Evolutionary conservation across 306 rosid species (phyloP).

Genomic region (Vigna nakashimae): DNA sequence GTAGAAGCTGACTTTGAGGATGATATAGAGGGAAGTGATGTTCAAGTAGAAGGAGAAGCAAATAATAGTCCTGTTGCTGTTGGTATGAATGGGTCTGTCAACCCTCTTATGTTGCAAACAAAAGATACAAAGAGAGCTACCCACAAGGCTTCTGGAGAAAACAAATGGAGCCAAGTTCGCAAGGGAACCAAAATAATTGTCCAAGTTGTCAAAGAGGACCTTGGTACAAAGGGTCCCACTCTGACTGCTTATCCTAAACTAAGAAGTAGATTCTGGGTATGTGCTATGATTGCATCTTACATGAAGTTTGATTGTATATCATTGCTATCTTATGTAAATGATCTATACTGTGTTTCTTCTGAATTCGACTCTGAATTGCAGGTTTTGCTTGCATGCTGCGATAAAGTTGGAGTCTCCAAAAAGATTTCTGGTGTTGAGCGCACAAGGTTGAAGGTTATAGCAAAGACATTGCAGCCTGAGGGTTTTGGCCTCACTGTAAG

Average conservation of each 20-base stretch:
- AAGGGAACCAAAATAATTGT: conserved; percentile 92
- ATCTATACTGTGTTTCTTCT: conserved; percentile 34
- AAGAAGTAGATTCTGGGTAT: conserved; percentile 98
- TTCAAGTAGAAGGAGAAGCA: conserved; percentile 59
- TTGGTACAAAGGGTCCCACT: conserved; percentile 91
- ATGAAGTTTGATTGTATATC: conserved; percentile 25
- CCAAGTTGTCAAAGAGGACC: conserved; percentile 96
- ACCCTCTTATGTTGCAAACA: conserved; percentile 53
- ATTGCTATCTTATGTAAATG: conserved; percentile 38
- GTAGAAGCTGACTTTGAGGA: conserved; percentile 75
- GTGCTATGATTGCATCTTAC: conserved; percentile 33
- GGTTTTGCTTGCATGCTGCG: conserved; percentile 73
- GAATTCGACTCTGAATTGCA: conserved; percentile 59
- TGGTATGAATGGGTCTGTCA: conserved; percentile 58
- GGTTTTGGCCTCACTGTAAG: conserved; percentile 97
- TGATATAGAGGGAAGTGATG: conserved; percentile 64
- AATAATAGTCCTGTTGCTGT: conserved; percentile 45
- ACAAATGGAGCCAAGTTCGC: conserved; percentile 79
- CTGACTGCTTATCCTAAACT: conserved; percentile 86
- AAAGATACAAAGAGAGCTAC: conserved; percentile 58
- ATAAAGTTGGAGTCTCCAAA: conserved; percentile 85
- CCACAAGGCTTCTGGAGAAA: conserved; percentile 48
- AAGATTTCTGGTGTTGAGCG: conserved; percentile 87
- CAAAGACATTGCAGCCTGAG: conserved; percentile 91
- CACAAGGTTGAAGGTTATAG: conserved; percentile 84